Evolutionary conservation across 2,329 filamentous ascomycete genomes (phyloP).

Genomic region (Dendryphion nanum): DNA sequence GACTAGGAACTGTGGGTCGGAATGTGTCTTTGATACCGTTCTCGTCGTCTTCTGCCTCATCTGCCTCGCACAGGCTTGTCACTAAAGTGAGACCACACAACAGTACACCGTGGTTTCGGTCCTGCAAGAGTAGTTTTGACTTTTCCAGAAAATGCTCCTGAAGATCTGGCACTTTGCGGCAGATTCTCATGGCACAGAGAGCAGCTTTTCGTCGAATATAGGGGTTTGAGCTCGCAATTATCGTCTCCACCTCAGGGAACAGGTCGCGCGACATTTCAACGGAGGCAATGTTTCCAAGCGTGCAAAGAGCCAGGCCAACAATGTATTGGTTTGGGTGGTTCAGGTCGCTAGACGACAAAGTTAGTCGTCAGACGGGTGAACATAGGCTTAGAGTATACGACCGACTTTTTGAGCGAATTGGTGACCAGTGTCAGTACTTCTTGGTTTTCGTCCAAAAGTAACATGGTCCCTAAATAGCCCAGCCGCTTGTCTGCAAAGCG

Average conservation of each 20-base stretch:
- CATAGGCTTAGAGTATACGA: neutral
- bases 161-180: constrained; percentile 93
- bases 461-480: constrained; percentile 92
- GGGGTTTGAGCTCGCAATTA: constrained; percentile 92
- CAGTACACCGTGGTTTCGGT: constrained; percentile 93
- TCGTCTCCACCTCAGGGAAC: constrained; percentile 90
- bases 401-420: constrained; percentile 93
- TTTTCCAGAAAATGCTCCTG: constrained; percentile 98
- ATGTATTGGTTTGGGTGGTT: constrained; percentile 98
- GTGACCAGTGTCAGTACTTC: constrained; percentile 96
- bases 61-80: constrained; percentile 88
- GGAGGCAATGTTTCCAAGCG: constrained; percentile 95
- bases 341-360: constrained; percentile 65
- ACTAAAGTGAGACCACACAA: constrained; percentile 90
- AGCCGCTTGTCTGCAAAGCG: constrained; percentile 97
- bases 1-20: constrained; percentile 75
- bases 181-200: constrained; percentile 98
- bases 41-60: constrained; percentile 88
- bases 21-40: constrained; percentile 89
- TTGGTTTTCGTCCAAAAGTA: constrained; percentile 96
- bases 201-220: constrained; percentile 97
- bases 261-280: constrained; percentile 98
- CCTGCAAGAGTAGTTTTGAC: constrained; percentile 79
- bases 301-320: constrained; percentile 92
- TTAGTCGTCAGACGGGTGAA: neutral